Evolutionary conservation across 2,329 filamentous ascomycete species (phyloP).

Genomic region (Talaromyces funiculosus): DNA sequence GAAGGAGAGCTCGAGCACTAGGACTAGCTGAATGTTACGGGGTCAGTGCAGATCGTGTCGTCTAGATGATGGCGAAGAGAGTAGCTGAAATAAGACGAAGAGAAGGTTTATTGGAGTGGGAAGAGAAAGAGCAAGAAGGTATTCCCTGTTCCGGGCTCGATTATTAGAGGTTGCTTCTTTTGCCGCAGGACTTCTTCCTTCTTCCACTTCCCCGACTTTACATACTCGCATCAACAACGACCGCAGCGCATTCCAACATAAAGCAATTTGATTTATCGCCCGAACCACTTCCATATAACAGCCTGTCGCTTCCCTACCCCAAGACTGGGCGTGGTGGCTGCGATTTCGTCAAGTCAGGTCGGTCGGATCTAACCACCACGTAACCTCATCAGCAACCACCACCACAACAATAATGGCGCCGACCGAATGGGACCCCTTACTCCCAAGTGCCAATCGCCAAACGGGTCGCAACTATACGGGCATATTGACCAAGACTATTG

Average conservation of each 20-base stretch:
- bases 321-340: neutral
- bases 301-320: neutral
- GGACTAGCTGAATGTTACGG: neutral
- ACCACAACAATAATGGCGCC: constrained; percentile 7
- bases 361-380: neutral
- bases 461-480: constrained; percentile 39
- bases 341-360: neutral
- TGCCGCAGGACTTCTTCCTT: neutral
- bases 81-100: neutral
- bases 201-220: neutral
- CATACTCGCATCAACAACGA: neutral
- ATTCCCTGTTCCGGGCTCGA: neutral
- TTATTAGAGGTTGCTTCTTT: neutral
- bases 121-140: too few relatives aligned
- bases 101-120: neutral
- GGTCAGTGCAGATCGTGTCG: neutral
- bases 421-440: constrained; percentile 13
- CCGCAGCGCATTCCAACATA: neutral
- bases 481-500: constrained; percentile 45
- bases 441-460: neutral
- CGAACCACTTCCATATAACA: neutral
- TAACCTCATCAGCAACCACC: neutral
- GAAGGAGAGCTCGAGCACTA: neutral
- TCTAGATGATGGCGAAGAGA: neutral
- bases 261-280: neutral